phyloP scores from a whole-genome alignment of 306 rosid genomes.

The Quercus aquifolioides region DNA sequence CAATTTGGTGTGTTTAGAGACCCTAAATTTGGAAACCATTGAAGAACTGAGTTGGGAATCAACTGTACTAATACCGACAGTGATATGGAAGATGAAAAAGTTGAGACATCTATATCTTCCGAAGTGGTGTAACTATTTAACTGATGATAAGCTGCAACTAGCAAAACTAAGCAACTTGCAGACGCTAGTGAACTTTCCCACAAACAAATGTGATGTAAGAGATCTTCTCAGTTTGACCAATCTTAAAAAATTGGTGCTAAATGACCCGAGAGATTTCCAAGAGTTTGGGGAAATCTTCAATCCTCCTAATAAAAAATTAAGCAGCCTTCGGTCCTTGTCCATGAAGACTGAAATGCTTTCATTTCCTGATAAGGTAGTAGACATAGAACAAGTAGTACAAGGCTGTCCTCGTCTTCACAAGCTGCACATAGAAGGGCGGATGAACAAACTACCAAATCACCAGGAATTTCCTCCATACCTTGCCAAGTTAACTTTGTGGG shows the following conservation, averaged over 20 bases:
- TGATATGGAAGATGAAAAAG: slow-evolving; percentile 28
- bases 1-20: slow-evolving; percentile 44
- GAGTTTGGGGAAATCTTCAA: slow-evolving; percentile 28
- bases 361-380: slow-evolving; percentile 29
- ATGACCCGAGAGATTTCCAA: slow-evolving; percentile 39
- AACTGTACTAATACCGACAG: slow-evolving; percentile 37
- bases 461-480: slow-evolving; percentile 16
- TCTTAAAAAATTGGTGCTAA: slow-evolving; percentile 42
- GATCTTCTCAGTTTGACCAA: slow-evolving; percentile 28
- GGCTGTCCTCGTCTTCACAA: slow-evolving; percentile 48
- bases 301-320: slow-evolving; percentile 11
- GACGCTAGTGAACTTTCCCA: slow-evolving; percentile 49
- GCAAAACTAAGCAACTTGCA: slow-evolving; percentile 38
- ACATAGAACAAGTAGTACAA: slow-evolving; percentile 22
- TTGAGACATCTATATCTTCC: slow-evolving; percentile 66
- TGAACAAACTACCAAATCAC: slow-evolving; percentile 13
- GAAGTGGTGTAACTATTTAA: slow-evolving; percentile 33
- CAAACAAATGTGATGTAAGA: slow-evolving; percentile 33
- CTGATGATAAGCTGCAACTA: slow-evolving; percentile 18
- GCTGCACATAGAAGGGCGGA: slow-evolving; percentile 24
- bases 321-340: slow-evolving; percentile 38
- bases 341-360: slow-evolving; percentile 32
- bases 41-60: slow-evolving; percentile 15
- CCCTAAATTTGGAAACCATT: slow-evolving; percentile 44
- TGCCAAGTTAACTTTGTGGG: slow-evolving; percentile 36